Evolutionary conservation across 805 yeast species (phyloP), one percentile per base, ranked within the genome.

Genomic region (Starmerella tilneyi): DNA sequence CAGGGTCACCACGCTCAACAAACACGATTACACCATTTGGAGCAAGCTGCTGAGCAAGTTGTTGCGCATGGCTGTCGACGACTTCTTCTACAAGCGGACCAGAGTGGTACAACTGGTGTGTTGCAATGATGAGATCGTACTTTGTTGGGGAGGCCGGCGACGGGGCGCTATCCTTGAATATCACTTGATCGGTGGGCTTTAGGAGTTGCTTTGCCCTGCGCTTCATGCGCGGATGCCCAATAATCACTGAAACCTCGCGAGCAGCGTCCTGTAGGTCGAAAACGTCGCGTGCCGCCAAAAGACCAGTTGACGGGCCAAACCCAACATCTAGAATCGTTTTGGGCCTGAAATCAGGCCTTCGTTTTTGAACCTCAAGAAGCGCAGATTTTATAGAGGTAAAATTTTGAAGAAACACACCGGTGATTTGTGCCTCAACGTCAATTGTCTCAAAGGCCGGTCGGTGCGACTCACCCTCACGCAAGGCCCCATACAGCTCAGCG

Each of bases 291-390:
- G 86, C 66, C 0, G 94, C 97, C 13, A 88, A 64, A 68, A 92
- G 77, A 2, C 96, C 96, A 0, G 94, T 80, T 2, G 85, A 89
- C 1, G 98, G 97, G 0, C 98, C 97, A 58, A 72, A 78, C 0
- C 95, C 89, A 12, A 84, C 74, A 57, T 84, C 94, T 41, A 92
- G 67, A 0, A 92, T 74, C 5, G 74, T 67, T 23, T 71, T 57
- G 0, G 96, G 96, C 19, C 61, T 61, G 65, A 85, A 83, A 1
- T 50, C 39, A 0, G 65, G 66, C 17, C 71, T 60, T 32, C 88
- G 67, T 35, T 69, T 68, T 52, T 74, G 69, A 28, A 86, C 63
- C 54, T 89, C 97, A 22, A 60, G 59, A 30, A 92, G 63, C 0
- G 79, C 83, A 51, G 79, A 83, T 43, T 69, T 69, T 2, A 77